Evolutionary conservation across 768 basidiomycete species (phyloP), one percentile per base, ranked within the genome.

Genomic region (Polyporus arcularius): DNA sequence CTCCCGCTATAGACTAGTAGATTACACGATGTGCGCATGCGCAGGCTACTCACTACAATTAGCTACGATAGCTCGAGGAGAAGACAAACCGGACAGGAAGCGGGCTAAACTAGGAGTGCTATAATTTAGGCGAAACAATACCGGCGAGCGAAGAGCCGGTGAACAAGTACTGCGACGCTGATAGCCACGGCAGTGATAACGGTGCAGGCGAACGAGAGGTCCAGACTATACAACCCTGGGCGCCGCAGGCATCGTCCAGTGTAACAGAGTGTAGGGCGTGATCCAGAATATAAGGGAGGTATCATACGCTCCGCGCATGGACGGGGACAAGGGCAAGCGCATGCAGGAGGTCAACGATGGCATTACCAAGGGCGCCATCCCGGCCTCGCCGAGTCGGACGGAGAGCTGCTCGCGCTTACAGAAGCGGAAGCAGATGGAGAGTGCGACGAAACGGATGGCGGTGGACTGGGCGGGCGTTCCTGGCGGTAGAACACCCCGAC

Each of bases 351-450:
- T 26, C 35, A 35, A 35, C 6, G 35, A 6, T 11, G 35, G 11
- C 30, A 15, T 48, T 53, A 63, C 61, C 61, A 63, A 15, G 61
- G 61, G 18, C 61, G 38, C 61, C 61, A 63, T 43, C 57, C 53
- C 9, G 61, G 5, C 53, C 61, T 51, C 18, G 31, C 53, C 5
- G 54, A 16, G 11, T 63, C 62, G 4, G 54, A 45, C n/a, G 62
- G 62, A 4, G 62, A 63, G 41, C 43, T 55, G 38, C 52, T 39
- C 45, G 55, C 45, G 39, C 60, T 61, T 9, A 50, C 48, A 26
- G 52, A 41, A 42, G 62, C 53, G 38, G 57, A 58, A 12, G 61
- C 52, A 42, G 41, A 45, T 41, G 53, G 39, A 28, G 41, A 45
- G 41, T 35, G 35, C 6, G 35, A 11, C 35, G 53, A 55, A 6